phyloP scores from a whole-genome alignment of 805 yeast genomes.

The Cyberlindnera nakhonratchasimensis region DNA sequence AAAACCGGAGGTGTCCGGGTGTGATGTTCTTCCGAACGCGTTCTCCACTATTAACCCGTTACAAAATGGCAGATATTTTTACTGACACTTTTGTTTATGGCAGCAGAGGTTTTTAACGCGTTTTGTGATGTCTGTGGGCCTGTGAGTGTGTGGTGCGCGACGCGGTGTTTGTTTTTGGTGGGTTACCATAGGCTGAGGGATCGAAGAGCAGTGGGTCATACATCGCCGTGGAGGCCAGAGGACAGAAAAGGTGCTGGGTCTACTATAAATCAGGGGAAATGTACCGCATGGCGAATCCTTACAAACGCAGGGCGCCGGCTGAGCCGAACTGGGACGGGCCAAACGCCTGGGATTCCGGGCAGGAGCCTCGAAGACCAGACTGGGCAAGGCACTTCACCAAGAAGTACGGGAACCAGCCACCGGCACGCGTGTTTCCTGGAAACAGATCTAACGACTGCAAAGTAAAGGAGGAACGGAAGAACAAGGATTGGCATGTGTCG shows the following conservation, averaged over 20 bases:
- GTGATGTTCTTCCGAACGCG: neutral
- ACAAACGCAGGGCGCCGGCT: neutral
- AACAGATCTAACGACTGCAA: too few species aligned
- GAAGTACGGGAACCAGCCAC: neutral
- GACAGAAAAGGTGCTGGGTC: neutral
- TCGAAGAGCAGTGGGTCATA: neutral
- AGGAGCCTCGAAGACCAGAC: neutral
- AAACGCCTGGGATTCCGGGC: conserved; percentile 7
- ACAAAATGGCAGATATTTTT: too few species aligned
- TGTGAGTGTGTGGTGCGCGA: neutral
- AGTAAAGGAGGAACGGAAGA: conserved; percentile 1
- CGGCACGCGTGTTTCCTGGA: too few species aligned
- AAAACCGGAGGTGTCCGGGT: conserved; percentile 4
- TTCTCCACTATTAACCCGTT: too few species aligned
- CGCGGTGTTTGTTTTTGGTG: conserved; percentile 13
- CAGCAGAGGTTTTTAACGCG: too few species aligned
- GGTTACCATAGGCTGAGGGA: conserved; percentile 3
- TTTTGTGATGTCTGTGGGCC: too few species aligned
- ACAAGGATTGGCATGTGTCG: neutral
- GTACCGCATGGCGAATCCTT: conserved; percentile 11
- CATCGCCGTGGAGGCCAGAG: neutral
- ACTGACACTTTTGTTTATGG: too few species aligned
- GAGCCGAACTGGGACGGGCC: conserved; percentile 11
- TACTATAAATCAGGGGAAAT: neutral
- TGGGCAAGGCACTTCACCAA: neutral